phyloP scores from a whole-genome alignment of 2,329 filamentous ascomycete genomes.

The Ophiostoma himal-ulmi region DNA sequence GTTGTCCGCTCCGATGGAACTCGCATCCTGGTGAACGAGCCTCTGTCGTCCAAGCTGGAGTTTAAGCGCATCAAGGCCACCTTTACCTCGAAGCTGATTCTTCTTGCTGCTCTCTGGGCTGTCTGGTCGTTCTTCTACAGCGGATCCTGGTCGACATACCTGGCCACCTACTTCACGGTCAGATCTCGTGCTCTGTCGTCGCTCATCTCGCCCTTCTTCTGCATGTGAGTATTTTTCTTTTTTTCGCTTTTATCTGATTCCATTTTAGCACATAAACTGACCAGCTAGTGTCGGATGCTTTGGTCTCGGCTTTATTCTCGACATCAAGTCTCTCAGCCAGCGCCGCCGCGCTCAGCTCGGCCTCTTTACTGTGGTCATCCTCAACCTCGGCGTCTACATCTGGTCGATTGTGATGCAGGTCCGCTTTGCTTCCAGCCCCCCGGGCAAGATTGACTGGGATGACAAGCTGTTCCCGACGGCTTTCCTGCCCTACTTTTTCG shows the following conservation, averaged over 20 bases:
- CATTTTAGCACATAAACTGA: neutral
- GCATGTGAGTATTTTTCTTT: neutral
- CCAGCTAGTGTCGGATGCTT: neutral
- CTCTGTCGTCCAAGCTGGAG: neutral
- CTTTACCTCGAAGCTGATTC: neutral
- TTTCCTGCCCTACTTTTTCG: neutral
- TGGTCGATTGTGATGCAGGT: neutral
- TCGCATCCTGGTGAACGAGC: neutral
- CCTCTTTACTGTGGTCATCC: conserved; percentile 3
- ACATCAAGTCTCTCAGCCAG: neutral
- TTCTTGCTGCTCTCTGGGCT: neutral
- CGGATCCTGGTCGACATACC: neutral
- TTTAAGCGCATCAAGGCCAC: conserved; percentile 7
- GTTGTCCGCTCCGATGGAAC: neutral
- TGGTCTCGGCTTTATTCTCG: neutral
- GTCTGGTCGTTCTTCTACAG: conserved; percentile 1
- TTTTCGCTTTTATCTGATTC: neutral
- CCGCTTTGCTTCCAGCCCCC: neutral
- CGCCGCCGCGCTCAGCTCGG: neutral
- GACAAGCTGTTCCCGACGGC: neutral
- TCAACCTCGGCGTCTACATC: conserved; percentile 7
- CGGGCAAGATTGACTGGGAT: neutral
- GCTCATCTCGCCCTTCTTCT: conserved; percentile 1
- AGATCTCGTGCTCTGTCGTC: neutral
- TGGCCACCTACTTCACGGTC: neutral